These are phyloP conservation scores for Apostasia shenzhenica DNA, from an alignment of 106 monocot genomes.

Conservation along the genomic window DNA sequence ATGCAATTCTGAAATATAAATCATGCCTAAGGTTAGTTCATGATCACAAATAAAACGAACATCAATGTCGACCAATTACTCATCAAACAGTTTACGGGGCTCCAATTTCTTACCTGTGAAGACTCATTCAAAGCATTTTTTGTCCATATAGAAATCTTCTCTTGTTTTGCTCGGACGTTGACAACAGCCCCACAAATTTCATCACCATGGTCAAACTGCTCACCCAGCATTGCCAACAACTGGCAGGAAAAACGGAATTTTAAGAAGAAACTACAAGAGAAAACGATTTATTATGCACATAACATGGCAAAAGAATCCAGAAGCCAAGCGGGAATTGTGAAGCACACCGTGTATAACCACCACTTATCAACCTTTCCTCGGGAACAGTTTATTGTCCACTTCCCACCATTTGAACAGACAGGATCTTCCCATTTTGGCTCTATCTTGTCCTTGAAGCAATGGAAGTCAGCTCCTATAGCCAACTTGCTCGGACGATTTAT, in stretches of 20 bases:
- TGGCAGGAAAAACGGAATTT: constrained; percentile 5
- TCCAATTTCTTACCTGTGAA: constrained; percentile 30
- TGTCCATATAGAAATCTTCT: constrained; percentile 66
- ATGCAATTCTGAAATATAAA: too few species aligned
- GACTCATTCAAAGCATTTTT: constrained; percentile 47
- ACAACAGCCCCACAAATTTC: constrained; percentile 68
- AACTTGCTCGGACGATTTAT: constrained; percentile 52
- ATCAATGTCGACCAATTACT: too few species aligned
- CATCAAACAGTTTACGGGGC: too few species aligned
- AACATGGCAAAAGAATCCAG: too few species aligned
- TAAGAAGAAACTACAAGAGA: background rate
- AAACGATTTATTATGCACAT: too few species aligned
- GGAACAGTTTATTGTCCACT: constrained; percentile 41
- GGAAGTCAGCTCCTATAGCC: constrained; percentile 47
- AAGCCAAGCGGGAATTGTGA: background rate
- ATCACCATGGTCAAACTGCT: constrained; percentile 62
- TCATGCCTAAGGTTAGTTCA: too few species aligned
- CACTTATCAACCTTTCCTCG: constrained; percentile 40
- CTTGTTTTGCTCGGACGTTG: constrained; percentile 42
- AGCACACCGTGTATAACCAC: constrained; percentile 61
- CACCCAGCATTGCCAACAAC: constrained; percentile 60
- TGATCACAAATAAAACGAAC: too few species aligned
- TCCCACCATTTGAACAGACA: constrained; percentile 55
- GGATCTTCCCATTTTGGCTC: constrained; percentile 75
- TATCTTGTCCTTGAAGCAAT: constrained; percentile 52